Conservation (phyloP, 805 yeast species). For the Nakazawaea holstii region DNA sequence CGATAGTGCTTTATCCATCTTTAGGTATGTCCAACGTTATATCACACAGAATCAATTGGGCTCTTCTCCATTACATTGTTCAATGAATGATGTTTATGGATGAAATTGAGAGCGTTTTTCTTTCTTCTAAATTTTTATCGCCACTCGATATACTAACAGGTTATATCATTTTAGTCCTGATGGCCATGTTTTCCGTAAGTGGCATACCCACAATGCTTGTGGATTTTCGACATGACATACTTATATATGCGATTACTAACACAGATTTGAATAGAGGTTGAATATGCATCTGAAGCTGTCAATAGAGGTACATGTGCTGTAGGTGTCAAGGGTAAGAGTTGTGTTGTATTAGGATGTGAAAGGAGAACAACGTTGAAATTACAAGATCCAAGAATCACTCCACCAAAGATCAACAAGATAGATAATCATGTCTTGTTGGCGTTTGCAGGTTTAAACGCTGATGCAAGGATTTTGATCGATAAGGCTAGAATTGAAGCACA, state of each 20-base stretch:
- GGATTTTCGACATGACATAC: neutral
- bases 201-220: neutral
- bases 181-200: conserved; percentile 93
- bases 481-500: conserved; percentile 97
- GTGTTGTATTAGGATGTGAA: conserved; percentile 94
- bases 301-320: conserved; percentile 98
- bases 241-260: conserved; percentile 5
- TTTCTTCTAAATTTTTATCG: neutral
- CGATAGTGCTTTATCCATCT: conserved; percentile 97
- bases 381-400: conserved; percentile 95
- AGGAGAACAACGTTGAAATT: conserved; percentile 91
- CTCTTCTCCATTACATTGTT: neutral
- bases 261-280: conserved; percentile 55
- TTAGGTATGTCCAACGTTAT: conserved; percentile 59
- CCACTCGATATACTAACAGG: conserved; percentile 27
- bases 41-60: neutral
- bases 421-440: conserved; percentile 90
- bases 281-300: conserved; percentile 96
- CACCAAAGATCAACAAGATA: conserved; percentile 85
- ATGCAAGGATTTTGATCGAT: conserved; percentile 90
- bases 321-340: conserved; percentile 85
- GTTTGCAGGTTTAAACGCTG: conserved; percentile 98
- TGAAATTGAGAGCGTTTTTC: no score
- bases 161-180: conserved; percentile 61
- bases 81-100: neutral